phyloP scores from a whole-genome alignment of 192 early-diverging fungal genomes.

The Entomortierella parvispora region DNA sequence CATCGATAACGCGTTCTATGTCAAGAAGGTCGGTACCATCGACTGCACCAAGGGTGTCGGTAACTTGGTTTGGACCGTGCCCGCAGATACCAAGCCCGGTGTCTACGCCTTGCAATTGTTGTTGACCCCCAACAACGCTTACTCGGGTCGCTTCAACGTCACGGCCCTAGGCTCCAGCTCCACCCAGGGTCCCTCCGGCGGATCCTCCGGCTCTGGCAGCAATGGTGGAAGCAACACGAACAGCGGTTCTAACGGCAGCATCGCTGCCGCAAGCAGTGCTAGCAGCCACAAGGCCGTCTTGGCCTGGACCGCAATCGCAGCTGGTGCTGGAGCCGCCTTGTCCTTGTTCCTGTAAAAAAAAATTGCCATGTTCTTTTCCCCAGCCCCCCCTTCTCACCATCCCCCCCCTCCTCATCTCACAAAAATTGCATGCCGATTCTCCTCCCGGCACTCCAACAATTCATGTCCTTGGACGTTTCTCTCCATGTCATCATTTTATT shows the following conservation, averaged over 20 bases:
- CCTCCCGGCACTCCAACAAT: no score
- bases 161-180: conserved; percentile 14
- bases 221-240: neutral
- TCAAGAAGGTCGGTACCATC: conserved; percentile 54
- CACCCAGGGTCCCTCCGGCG: neutral
- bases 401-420: no score
- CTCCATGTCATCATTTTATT: no score
- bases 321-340: conserved; percentile 5
- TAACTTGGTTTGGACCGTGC: conserved; percentile 50
- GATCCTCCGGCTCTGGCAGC: neutral
- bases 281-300: conserved; percentile 1
- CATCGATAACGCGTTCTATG: conserved; percentile 50
- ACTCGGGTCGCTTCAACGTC: conserved; percentile 46
- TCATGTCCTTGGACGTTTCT: no score
- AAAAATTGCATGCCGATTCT: no score
- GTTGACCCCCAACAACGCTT: conserved; percentile 46
- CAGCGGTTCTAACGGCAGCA: neutral
- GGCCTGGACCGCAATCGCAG: conserved; percentile 1
- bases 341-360: conserved; percentile 15
- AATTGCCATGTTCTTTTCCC: no score
- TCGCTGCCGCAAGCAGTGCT: neutral
- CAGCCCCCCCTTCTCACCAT: no score
- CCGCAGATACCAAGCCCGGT: conserved; percentile 50
- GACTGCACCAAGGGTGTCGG: conserved; percentile 47
- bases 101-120: conserved; percentile 43